Percentiles rank a stretch among this genome's conserved stretches.
Evolutionary conservation across 139 green algal species (phyloP).

Genomic region (Limnomonas spitsbergensis): DNA sequence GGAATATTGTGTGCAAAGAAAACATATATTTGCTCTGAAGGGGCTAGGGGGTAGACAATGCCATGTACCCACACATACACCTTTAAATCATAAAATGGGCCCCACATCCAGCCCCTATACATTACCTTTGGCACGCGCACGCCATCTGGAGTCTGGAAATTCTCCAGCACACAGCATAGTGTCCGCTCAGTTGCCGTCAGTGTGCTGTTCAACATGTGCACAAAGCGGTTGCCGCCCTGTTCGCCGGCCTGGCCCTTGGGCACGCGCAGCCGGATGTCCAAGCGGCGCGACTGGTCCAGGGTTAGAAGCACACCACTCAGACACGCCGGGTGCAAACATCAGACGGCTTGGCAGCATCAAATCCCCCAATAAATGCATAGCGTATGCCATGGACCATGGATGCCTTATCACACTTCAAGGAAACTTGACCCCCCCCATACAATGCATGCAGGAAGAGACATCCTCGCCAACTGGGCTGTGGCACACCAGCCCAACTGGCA

Average conservation of each 20-base stretch:
- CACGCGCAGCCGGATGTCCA: constrained; percentile 72
- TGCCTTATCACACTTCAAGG: too few species aligned
- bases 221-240: constrained; percentile 72
- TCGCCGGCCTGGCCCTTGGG: constrained; percentile 57
- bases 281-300: constrained; percentile 65
- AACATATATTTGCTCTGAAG: neutral
- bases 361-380: too few species aligned
- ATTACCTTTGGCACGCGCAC: constrained; percentile 31
- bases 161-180: constrained; percentile 98
- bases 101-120: neutral
- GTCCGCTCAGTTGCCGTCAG: constrained; percentile 94
- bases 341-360: too few species aligned
- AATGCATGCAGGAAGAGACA: too few species aligned
- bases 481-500: too few species aligned
- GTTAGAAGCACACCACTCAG: too few species aligned
- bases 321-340: too few species aligned
- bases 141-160: constrained; percentile 84
- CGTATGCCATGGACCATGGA: too few species aligned
- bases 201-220: constrained; percentile 98
- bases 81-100: neutral
- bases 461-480: too few species aligned
- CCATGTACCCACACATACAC: neutral
- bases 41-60: neutral
- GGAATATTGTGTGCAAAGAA: neutral
- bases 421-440: too few species aligned